These are phyloP conservation scores for Misopates orontium DNA, from an alignment of 257 asterid genomes.

Conservation along the genomic window DNA sequence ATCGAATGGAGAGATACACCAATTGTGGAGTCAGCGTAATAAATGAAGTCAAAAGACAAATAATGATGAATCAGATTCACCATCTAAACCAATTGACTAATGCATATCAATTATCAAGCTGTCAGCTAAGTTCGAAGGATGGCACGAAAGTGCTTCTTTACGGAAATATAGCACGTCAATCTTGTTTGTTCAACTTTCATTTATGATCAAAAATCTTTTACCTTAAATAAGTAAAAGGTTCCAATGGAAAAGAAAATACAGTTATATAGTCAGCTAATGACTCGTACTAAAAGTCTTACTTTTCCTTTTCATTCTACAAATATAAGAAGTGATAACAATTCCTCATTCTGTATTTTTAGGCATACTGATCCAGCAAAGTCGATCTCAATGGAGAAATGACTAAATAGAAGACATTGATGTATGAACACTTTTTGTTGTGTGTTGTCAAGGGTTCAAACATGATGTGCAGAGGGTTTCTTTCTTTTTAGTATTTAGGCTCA, in stretches of 20 bases:
- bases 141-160: background rate
- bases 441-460: background rate
- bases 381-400: background rate
- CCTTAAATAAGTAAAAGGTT: background rate
- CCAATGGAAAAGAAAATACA: background rate
- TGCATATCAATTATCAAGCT: background rate
- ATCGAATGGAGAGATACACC: too few species aligned
- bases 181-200: too few species aligned
- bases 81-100: too few species aligned
- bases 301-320: too few species aligned
- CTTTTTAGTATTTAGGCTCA: too few species aligned
- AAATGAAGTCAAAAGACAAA: too few species aligned
- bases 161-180: conserved; percentile 8
- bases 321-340: too few species aligned
- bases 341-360: too few species aligned
- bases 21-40: too few species aligned
- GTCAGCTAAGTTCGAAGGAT: background rate
- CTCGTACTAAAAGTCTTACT: background rate
- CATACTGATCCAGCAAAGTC: too few species aligned
- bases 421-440: background rate
- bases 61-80: too few species aligned
- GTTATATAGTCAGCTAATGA: background rate
- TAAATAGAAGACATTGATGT: background rate
- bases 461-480: background rate
- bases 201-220: too few species aligned